Evolutionary conservation across 768 basidiomycete species (phyloP).

Genomic region (Termitomyces sp.): DNA sequence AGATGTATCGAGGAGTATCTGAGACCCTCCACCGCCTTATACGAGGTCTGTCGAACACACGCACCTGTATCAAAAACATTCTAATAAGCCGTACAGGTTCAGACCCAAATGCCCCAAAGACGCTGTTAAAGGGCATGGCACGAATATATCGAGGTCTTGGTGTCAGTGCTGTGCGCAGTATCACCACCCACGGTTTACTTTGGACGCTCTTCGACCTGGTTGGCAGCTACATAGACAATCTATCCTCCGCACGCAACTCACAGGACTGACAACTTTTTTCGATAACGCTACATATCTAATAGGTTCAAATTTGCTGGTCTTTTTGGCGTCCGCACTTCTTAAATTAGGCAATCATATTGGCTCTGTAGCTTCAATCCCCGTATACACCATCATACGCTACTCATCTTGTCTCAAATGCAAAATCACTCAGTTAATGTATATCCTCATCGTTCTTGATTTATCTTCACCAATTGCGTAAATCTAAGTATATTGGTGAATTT

Average conservation of each 20-base stretch:
- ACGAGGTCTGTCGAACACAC: conserved; percentile 46
- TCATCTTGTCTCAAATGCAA: background rate
- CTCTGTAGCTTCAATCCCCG: conserved; percentile 12
- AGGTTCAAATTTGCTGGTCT: conserved; percentile 3
- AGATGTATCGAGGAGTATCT: conserved; percentile 60
- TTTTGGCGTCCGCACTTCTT: background rate
- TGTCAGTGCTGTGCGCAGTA: conserved; percentile 86
- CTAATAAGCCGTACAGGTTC: conserved; percentile 44
- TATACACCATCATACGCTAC: conserved; percentile 6
- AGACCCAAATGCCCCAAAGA: conserved; percentile 72
- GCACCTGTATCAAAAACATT: background rate
- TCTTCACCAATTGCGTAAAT: background rate
- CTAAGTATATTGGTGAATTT: background rate
- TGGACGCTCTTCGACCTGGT: conserved; percentile 92
- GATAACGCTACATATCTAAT: background rate
- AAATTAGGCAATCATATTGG: conserved; percentile 16
- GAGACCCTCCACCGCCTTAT: conserved; percentile 77
- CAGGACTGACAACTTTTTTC: conserved; percentile 8
- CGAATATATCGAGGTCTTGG: conserved; percentile 92
- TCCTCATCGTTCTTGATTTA: background rate
- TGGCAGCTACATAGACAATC: conserved; percentile 64
- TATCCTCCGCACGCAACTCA: conserved; percentile 29
- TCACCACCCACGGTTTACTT: conserved; percentile 88
- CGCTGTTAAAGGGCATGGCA: conserved; percentile 68
- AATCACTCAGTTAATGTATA: background rate